Base-by-base conservation (phyloP, 352 stramenopile species). In the Globisporangium ultimum region DNA sequence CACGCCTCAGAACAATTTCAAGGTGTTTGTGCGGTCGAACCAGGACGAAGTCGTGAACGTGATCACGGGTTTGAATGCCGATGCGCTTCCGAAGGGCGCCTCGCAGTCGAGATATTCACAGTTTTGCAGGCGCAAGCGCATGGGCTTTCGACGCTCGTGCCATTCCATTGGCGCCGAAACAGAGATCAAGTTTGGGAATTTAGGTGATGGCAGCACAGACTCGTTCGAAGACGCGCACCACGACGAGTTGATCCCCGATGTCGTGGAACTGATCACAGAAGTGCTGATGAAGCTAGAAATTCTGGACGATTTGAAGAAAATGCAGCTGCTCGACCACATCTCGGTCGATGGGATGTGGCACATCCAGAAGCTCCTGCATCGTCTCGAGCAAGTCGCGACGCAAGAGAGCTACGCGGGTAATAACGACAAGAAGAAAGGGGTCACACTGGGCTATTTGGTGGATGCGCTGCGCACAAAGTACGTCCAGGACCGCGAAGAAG, bases 1-100 rank as follows among this genome's bases (percentile, higher is more conserved):
- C 34, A 95, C 85, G 8, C 87, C 87, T n/a, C 87, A 95, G 64
- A 96, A 96, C 72, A 95, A 96, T 51, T 92, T 95, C 55, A 91
- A 92, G 63, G 73, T 95, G 17, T 95, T 96, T 71, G 81, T 95
- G 48, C 81, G 85, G 28, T 91, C 83, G 14, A 83, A 80, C 48
- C 63, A 92, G 49, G 82, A 89, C 54, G 78, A 88, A 40, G 83
- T 90, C 0, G 80, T 92, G 51, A 87, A 92, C 64, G 76, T 88
- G 20, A 89, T 90, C 53, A 92, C 80, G 17, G 83, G 80, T 0
- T 52, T 92, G 42, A 84, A 74, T 47, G 67, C 83, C 12, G 80
- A 91, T 50, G 82, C 80, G 32, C 59, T 91, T 10, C 82, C 80
- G 6, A 91, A 91, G 47, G 82, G 82, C 21, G 82, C 71, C 3